phyloP scores from a whole-genome alignment of 345 rosid species.

The Durio zibethinus region DNA sequence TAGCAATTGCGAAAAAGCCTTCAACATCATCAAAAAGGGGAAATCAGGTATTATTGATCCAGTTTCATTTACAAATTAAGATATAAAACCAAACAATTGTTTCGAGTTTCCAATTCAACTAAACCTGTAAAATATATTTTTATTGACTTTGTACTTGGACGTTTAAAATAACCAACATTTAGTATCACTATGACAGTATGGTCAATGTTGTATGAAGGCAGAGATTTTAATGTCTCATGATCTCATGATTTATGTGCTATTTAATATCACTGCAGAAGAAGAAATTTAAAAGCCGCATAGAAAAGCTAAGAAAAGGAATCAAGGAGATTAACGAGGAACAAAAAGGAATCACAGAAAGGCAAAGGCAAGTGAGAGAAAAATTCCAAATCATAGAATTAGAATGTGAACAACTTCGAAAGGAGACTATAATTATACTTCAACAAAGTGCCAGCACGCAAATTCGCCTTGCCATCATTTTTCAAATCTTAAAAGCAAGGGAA shows the following conservation, averaged over 20 bases:
- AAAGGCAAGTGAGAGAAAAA: background rate
- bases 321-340: background rate
- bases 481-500: background rate
- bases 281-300: background rate
- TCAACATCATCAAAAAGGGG: background rate
- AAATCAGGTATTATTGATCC: background rate
- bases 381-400: background rate
- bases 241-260: no score
- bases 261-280: background rate
- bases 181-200: no score
- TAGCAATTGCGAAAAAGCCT: background rate
- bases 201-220: no score
- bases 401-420: background rate
- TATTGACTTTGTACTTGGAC: no score
- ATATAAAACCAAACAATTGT: accelerated
- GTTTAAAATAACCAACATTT: no score
- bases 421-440: background rate
- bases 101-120: no score
- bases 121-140: no score
- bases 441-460: background rate
- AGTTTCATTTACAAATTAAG: accelerated
- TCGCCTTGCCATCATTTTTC: background rate
- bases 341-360: background rate
- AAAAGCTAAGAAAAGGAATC: background rate
- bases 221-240: background rate